These are phyloP conservation scores for Phytophthora pini DNA, from an alignment of 352 stramenopile genomes.

Conservation along the genomic window DNA sequence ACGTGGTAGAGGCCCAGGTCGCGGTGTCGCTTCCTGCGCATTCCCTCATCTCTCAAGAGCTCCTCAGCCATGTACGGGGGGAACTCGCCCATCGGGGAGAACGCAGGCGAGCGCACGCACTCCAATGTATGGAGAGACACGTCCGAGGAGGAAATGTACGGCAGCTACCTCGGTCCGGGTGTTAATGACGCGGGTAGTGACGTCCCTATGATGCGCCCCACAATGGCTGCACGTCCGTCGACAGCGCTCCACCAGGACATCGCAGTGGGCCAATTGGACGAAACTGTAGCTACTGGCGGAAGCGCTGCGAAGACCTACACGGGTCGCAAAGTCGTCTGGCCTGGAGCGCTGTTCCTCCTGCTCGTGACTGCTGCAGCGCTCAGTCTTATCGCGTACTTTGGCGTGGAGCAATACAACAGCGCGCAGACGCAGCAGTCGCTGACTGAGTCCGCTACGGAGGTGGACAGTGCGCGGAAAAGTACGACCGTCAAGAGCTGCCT, in stretches of 20 bases:
- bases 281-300: constrained; percentile 25
- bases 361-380: constrained; percentile 56
- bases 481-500: constrained; percentile 59
- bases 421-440: constrained; percentile 73
- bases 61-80: constrained; percentile 31
- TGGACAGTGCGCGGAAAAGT: constrained; percentile 26
- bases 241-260: constrained; percentile 70
- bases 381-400: constrained; percentile 71
- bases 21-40: constrained; percentile 9
- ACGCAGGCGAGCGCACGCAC: constrained; percentile 35
- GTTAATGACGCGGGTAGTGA: constrained; percentile 39
- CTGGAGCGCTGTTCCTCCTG: constrained; percentile 75
- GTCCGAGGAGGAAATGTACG: constrained; percentile 74
- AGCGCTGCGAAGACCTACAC: constrained; percentile 45
- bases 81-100: constrained; percentile 40
- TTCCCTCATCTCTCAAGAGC: constrained; percentile 12
- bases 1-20: constrained; percentile 12
- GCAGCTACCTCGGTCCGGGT: constrained; percentile 64
- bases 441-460: constrained; percentile 52
- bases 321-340: constrained; percentile 82
- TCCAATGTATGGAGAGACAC: constrained; percentile 81
- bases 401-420: constrained; percentile 58
- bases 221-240: constrained; percentile 38
- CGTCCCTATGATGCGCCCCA: constrained; percentile 62
- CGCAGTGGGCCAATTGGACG: constrained; percentile 72